A percentile compares a stretch with the other conserved stretches of the same genome.
phyloP scores from a whole-genome alignment of 495 filamentous ascomycete genomes.

The Diplogelasinospora grovesii region DNA sequence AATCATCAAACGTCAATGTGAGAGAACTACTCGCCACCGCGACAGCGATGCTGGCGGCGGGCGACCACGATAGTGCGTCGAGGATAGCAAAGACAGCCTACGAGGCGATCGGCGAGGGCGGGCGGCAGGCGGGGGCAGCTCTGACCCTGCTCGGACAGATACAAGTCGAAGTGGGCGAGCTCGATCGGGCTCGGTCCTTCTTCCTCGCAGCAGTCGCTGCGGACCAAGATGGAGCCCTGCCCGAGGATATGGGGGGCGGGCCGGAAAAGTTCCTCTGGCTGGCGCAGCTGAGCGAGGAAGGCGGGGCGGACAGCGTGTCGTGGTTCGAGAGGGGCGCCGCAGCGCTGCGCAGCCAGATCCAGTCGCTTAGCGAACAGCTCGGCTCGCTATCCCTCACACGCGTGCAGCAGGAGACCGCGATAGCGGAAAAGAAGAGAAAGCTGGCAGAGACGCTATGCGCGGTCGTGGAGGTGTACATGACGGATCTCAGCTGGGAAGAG shows the following conservation, averaged over 20 bases:
- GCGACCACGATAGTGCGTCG: slow-evolving; percentile 63
- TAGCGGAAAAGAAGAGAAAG: slow-evolving; percentile 67
- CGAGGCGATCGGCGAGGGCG: slow-evolving; percentile 31
- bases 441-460: slow-evolving; percentile 82
- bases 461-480: slow-evolving; percentile 95
- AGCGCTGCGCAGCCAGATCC: slow-evolving; percentile 61
- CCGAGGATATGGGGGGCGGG: slow-evolving; percentile 61
- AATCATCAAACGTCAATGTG: slow-evolving; percentile 22
- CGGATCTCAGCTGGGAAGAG: slow-evolving; percentile 85
- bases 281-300: slow-evolving; percentile 84
- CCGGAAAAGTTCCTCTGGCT: slow-evolving; percentile 95
- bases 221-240: slow-evolving; percentile 64
- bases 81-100: slow-evolving; percentile 57
- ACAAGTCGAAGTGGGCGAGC: slow-evolving; percentile 74
- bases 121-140: slow-evolving; percentile 49
- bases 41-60: slow-evolving; percentile 60
- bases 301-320: slow-evolving; percentile 70
- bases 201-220: slow-evolving; percentile 64
- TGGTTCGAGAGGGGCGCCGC: slow-evolving; percentile 83
- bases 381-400: slow-evolving; percentile 25
- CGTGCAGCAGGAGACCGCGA: slow-evolving; percentile 35
- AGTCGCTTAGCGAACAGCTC: slow-evolving; percentile 33
- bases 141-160: slow-evolving; percentile 79
- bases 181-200: slow-evolving; percentile 58
- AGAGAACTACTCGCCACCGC: slow-evolving; percentile 57